A percentile compares a stretch with the other conserved stretches of the same genome.
These are phyloP conservation scores for Halophytophthora polymorphica DNA, from an alignment of 352 stramenopile species.

Conservation along the genomic window DNA sequence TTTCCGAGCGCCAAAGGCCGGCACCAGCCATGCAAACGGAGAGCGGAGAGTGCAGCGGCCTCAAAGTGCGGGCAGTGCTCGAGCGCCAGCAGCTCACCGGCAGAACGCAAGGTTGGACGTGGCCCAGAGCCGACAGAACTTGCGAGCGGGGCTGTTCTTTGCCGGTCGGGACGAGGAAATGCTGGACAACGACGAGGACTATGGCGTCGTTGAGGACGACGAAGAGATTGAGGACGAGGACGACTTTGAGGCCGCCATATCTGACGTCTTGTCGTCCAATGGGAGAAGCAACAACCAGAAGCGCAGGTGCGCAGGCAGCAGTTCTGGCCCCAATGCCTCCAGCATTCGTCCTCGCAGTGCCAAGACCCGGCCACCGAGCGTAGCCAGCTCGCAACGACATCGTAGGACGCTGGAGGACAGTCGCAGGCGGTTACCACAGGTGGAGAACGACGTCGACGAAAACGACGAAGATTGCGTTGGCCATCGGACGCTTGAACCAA, in stretches of 20 bases:
- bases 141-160: conserved; percentile 23
- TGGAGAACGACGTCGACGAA: conserved; percentile 4
- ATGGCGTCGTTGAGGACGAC: conserved; percentile 41
- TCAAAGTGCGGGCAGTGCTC: conserved; percentile 31
- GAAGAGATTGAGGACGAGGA: conserved; percentile 23
- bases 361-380: conserved; percentile 1
- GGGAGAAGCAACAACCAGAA: conserved; percentile 8
- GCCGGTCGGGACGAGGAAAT: conserved; percentile 21
- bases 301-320: neutral
- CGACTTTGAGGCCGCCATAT: conserved; percentile 17
- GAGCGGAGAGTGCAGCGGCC: conserved; percentile 23
- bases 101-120: conserved; percentile 1
- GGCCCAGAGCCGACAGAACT: conserved; percentile 7
- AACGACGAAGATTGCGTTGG: conserved; percentile 9
- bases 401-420: conserved; percentile 28
- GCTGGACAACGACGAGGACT: conserved; percentile 40
- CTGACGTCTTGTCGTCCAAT: conserved; percentile 7
- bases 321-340: neutral
- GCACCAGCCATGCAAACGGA: conserved; percentile 1
- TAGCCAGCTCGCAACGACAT: conserved; percentile 12
- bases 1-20: neutral
- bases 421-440: conserved; percentile 8
- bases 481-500: conserved; percentile 2
- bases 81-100: conserved; percentile 6
- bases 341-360: neutral